Percentiles rank a stretch among this genome's conserved stretches.
phyloP scores from a whole-genome alignment of 1,284 basidiomycete genomes.

The Rhodofomes roseus region DNA sequence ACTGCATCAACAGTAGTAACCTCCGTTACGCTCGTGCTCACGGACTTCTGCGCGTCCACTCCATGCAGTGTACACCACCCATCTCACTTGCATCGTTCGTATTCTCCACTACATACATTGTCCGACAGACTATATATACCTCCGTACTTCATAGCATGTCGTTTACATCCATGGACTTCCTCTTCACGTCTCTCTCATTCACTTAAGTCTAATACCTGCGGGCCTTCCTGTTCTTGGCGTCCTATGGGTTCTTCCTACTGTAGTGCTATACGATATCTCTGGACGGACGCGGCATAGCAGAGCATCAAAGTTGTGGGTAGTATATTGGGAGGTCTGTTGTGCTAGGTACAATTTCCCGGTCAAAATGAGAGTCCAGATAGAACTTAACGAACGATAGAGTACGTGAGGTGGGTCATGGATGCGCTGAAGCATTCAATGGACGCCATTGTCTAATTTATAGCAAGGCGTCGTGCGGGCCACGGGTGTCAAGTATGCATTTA shows the following conservation, averaged over 20 bases:
- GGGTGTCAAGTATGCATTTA: no score
- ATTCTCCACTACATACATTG: background rate
- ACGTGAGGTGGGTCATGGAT: no score
- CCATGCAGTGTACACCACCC: constrained; percentile 3
- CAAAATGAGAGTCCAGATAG: background rate
- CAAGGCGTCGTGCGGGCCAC: no score
- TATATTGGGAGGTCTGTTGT: background rate
- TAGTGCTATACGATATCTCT: background rate
- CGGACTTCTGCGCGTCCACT: background rate
- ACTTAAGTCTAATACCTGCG: background rate
- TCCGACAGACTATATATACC: constrained; percentile 7
- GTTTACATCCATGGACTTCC: background rate
- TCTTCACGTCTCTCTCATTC: background rate
- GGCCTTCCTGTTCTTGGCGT: background rate
- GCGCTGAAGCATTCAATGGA: no score
- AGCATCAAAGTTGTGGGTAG: background rate
- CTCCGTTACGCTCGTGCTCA: background rate
- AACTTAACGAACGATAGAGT: no score
- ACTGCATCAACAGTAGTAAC: background rate
- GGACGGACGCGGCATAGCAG: constrained; percentile 3
- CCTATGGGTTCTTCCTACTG: background rate
- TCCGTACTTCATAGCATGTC: constrained; percentile 4
- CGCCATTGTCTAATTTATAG: no score
- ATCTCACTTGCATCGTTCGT: background rate
- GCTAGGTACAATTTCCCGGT: background rate